Conservation (phyloP, 257 asterid species). For the Solanum chiquidenum region DNA sequence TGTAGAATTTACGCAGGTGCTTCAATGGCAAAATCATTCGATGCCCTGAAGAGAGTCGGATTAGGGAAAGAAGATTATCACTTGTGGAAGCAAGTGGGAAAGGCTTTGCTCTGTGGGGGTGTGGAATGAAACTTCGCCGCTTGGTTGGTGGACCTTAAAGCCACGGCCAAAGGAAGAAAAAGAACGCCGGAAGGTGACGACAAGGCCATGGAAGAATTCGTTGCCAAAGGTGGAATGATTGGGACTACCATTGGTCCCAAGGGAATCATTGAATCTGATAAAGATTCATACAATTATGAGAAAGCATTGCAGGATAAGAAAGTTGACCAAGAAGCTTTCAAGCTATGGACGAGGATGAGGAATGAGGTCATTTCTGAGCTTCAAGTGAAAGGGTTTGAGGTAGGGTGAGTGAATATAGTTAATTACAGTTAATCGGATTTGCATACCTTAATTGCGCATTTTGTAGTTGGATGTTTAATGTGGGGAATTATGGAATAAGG, state of each 20-base stretch:
- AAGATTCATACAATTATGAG: constrained; percentile 49
- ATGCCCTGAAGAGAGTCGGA: constrained; percentile 18
- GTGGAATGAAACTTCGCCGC: constrained; percentile 75
- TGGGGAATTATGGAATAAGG: too few relatives aligned
- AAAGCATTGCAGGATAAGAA: constrained; percentile 83
- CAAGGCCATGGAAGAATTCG: constrained; percentile 85
- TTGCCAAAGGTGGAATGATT: constrained; percentile 85
- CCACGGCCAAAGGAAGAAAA: constrained; percentile 80
- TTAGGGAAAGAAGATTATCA: constrained; percentile 78
- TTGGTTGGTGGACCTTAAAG: constrained; percentile 92
- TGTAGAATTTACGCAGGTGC: too few relatives aligned
- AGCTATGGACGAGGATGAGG: constrained; percentile 86
- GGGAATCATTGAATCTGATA: constrained; percentile 59
- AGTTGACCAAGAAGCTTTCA: constrained; percentile 71
- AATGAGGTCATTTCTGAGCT: constrained; percentile 67
- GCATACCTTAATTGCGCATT: neutral
- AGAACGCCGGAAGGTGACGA: constrained; percentile 65
- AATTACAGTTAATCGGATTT: neutral
- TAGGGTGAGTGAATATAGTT: neutral
- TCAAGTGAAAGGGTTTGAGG: constrained; percentile 65
- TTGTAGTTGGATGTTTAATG: too few relatives aligned
- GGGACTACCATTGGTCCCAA: constrained; percentile 90
- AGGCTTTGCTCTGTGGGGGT: constrained; percentile 62
- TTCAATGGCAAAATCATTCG: too few relatives aligned
- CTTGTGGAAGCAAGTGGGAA: constrained; percentile 88